Base-by-base conservation (phyloP, 2,329 filamentous ascomycete species). In the Ciborinia camelliae region DNA sequence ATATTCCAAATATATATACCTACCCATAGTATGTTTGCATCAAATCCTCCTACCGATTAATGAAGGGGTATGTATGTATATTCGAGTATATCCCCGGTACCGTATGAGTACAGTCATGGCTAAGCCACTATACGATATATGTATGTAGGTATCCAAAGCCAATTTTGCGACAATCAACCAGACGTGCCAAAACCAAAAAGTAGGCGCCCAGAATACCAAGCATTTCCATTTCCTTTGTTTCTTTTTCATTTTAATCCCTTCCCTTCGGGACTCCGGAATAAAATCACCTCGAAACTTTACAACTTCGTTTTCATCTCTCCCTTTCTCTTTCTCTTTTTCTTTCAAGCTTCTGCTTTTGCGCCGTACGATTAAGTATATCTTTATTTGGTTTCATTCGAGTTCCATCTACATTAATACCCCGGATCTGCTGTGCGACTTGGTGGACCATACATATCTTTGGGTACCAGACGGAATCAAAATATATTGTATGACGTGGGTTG, bases 111-210 rank as follows among this genome's bases (percentile, higher is more conserved):
- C 3, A 18, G 18, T n/a, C 9, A 14, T 32, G 4, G 53, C 53
- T 57, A 43, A 57, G 53, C 53, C 53, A 43, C 37, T 9, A n/a
- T n/a, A n/a, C n/a, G n/a, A n/a, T n/a, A n/a, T n/a, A n/a, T n/a
- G n/a, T n/a, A n/a, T n/a, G n/a, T n/a, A n/a, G n/a, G n/a, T n/a
- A 18, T 26, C 51, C 7, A 37, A 37, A 23, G 47, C 32, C 43
- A 59, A 64, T 26, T 60, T 61, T 64, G 62, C 62, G 55, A 64
- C 54, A 45, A 43, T 45, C n/a, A n/a, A n/a, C n/a, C n/a, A 52
- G 50, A 41, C 39, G 62, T 51, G 37, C 50, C 39, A 62, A 26
- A 23, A 23, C 20, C 12, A 62, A 54, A 26, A 32, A 28, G 50
- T 23, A 43, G 30, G 45, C 45, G 32, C 50, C 26, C 45, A 23